Evolutionary conservation across 2,329 filamentous ascomycete genomes (phyloP), one percentile per base, ranked within the genome.

Genomic region (Botrytis galanthina): DNA sequence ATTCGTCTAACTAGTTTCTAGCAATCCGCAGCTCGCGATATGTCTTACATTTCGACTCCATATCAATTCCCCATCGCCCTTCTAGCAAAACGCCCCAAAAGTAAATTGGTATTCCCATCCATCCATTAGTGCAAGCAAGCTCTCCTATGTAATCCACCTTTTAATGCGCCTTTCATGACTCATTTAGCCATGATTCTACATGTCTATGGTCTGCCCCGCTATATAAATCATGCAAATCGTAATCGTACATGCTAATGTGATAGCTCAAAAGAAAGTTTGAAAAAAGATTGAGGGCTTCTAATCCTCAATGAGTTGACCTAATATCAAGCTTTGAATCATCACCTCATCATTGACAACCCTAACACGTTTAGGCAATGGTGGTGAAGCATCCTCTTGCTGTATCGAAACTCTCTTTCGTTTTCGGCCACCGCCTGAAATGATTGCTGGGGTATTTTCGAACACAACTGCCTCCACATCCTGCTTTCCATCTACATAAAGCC

Each of bases 311-410:
- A 98, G 83, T 75, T 90, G 89, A 0, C 95, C 95, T 69, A 97
- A 82, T 76, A 99, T 98, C 74, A 98, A 84, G 81, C 94, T 98
- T 85, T 99, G 95, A 72, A 97, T 91, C 35, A 98, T 90, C 80
- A 95, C 90, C 82, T 98, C 95, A 81, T 97, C 92, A 73, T 91
- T 92, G 70, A 97, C 87, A 62, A 96, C 87, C 75, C 87, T 88
- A 54, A 94, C 85, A 74, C 83, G 87, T 78, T 86, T 85, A 20
- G 86, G 84, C 61, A 83, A 79, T 26, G 83, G 80, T 42, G 81
- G 78, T 32, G 82, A 75, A 54, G 79, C 81, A 69, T 80, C 81
- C 32, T 78, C 79, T 18, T 75, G 77, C 22, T 74, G 79, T 16
- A 80, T 80, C 6, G 78, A 80, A n/a, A 78, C 81, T 76, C 83